phyloP scores from a whole-genome alignment of 108 stramenopile species.

The Nannochloropsis salina region DNA sequence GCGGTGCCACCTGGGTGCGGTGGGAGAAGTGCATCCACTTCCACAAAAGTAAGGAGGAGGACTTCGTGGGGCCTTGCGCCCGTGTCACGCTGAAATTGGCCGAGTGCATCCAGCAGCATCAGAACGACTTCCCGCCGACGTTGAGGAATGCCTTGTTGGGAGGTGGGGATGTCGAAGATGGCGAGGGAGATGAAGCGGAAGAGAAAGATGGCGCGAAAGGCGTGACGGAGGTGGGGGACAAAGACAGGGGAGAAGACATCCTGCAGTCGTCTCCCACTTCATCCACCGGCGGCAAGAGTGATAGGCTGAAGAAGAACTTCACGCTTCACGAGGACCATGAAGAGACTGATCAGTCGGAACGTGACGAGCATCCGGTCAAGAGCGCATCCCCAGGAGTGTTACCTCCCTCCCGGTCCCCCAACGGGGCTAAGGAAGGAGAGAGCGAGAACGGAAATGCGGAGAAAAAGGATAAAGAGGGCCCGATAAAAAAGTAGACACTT shows the following conservation, averaged over 20 bases:
- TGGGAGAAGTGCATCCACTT: conserved; percentile 9
- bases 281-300: background rate
- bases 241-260: background rate
- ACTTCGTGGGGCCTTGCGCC: background rate
- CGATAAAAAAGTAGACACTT: too few relatives aligned
- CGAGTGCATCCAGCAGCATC: conserved; percentile 6
- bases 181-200: background rate
- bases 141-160: conserved; percentile 20
- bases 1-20: background rate
- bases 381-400: background rate
- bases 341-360: background rate
- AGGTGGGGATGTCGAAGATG: background rate
- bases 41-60: background rate
- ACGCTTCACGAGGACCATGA: background rate
- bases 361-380: background rate
- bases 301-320: conserved; percentile 2
- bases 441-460: too few relatives aligned
- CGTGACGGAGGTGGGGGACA: background rate
- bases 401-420: background rate
- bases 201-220: background rate
- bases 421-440: too few relatives aligned
- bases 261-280: too few relatives aligned
- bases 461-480: too few relatives aligned
- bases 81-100: background rate
- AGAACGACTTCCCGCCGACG: conserved; percentile 19